phyloP scores from a whole-genome alignment of 1,139 yeast species.

The Geotrichum candidum region DNA sequence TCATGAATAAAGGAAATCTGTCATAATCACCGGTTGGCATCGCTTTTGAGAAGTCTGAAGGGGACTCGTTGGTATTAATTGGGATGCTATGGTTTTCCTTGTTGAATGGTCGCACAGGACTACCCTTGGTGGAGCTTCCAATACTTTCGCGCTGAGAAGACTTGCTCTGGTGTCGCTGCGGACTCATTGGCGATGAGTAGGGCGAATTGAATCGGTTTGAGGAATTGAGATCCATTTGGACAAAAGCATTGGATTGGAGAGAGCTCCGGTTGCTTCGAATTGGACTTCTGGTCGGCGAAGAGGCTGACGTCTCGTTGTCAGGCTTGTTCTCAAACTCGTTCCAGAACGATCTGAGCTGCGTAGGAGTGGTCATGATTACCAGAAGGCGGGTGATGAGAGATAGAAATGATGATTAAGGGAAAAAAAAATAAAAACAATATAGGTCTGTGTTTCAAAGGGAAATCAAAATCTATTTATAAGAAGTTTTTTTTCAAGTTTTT shows the following conservation, averaged over 20 bases:
- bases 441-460: background rate
- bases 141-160: background rate
- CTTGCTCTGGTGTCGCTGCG: background rate
- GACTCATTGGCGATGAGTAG: background rate
- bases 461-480: background rate
- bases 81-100: background rate
- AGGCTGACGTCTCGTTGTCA: background rate
- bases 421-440: background rate
- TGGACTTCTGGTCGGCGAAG: background rate
- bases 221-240: slow-evolving; percentile 2
- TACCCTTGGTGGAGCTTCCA: background rate
- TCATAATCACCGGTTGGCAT: background rate
- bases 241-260: slow-evolving; percentile 4
- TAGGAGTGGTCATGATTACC: background rate
- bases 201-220: background rate
- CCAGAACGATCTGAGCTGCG: slow-evolving; percentile 8
- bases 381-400: background rate
- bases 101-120: background rate
- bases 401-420: background rate
- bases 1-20: background rate
- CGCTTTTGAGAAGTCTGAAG: background rate
- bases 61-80: background rate
- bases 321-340: slow-evolving; percentile 5
- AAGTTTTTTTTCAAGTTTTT: background rate
- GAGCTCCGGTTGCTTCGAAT: background rate